Conservation (phyloP, 768 basidiomycete species). For the Podaxis sp. region DNA sequence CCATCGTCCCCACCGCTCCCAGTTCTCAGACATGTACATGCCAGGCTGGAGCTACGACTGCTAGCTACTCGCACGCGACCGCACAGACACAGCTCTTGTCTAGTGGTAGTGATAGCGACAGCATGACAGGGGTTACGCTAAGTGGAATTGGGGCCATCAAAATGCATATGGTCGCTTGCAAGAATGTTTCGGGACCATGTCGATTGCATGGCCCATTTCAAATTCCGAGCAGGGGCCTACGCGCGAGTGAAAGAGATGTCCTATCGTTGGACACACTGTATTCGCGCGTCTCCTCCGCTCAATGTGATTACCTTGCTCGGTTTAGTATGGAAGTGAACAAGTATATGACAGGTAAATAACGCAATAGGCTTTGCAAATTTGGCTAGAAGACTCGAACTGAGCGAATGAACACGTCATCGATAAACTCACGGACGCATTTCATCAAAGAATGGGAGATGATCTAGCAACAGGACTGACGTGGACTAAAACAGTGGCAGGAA, state of each 20-base stretch:
- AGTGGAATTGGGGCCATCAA: conserved; percentile 10
- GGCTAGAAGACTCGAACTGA: background rate
- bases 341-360: background rate
- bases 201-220: background rate
- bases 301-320: background rate
- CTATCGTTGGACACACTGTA: background rate
- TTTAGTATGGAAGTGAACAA: background rate
- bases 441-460: background rate
- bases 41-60: background rate
- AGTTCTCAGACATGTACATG: background rate
- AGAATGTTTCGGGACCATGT: conserved; percentile 6
- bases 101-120: conserved; percentile 21
- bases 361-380: background rate
- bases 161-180: conserved; percentile 3
- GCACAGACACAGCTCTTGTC: conserved; percentile 1
- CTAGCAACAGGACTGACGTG: background rate
- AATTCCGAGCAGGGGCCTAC: background rate
- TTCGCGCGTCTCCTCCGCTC: background rate
- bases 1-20: background rate
- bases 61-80: background rate
- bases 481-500: conserved; percentile 8
- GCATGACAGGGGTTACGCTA: conserved; percentile 9
- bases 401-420: conserved; percentile 7
- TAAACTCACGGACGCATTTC: conserved; percentile 4
- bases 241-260: background rate